phyloP scores from a whole-genome alignment of 805 yeast species.

The Spathaspora boniae region DNA sequence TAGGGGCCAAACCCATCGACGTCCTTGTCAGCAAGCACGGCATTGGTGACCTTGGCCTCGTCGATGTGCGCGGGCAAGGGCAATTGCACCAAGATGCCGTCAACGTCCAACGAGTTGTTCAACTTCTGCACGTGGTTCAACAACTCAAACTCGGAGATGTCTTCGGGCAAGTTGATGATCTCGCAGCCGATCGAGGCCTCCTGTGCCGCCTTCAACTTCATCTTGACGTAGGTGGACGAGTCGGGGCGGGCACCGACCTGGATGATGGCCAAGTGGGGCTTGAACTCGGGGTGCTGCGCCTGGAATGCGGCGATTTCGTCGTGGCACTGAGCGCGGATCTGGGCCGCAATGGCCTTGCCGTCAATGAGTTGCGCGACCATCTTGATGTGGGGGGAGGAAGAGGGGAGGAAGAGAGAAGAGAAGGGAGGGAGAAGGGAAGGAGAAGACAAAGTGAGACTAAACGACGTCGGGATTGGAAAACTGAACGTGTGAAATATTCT shows the following conservation, averaged over 20 bases:
- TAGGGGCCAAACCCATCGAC: slow-evolving; percentile 81
- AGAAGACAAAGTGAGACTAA: slow-evolving; percentile 3
- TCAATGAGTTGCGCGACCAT: slow-evolving; percentile 39
- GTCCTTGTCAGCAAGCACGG: slow-evolving; percentile 66
- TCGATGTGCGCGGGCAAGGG: slow-evolving; percentile 72
- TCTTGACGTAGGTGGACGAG: slow-evolving; percentile 75
- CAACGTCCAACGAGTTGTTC: slow-evolving; percentile 57
- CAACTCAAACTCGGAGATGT: slow-evolving; percentile 53
- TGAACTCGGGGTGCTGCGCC: slow-evolving; percentile 48
- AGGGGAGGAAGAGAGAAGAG: slow-evolving; percentile 1
- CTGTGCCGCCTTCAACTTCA: slow-evolving; percentile 75
- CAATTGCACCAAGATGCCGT: slow-evolving; percentile 73
- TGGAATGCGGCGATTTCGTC: slow-evolving; percentile 40
- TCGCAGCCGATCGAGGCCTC: slow-evolving; percentile 65
- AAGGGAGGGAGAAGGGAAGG: slow-evolving; percentile 6
- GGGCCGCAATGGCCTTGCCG: slow-evolving; percentile 43
- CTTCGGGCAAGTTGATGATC: slow-evolving; percentile 56
- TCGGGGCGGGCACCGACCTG: slow-evolving; percentile 80
- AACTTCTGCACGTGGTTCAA: slow-evolving; percentile 51
- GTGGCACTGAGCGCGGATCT: slow-evolving; percentile 36
- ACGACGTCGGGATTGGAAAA: no score
- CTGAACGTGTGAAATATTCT: background rate
- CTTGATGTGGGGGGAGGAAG: slow-evolving; percentile 1
- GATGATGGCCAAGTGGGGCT: slow-evolving; percentile 64
- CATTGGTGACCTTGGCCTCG: slow-evolving; percentile 63